Evolutionary conservation across 495 filamentous ascomycete species (phyloP).

Genomic region (Penicillium atrosanguineum): DNA sequence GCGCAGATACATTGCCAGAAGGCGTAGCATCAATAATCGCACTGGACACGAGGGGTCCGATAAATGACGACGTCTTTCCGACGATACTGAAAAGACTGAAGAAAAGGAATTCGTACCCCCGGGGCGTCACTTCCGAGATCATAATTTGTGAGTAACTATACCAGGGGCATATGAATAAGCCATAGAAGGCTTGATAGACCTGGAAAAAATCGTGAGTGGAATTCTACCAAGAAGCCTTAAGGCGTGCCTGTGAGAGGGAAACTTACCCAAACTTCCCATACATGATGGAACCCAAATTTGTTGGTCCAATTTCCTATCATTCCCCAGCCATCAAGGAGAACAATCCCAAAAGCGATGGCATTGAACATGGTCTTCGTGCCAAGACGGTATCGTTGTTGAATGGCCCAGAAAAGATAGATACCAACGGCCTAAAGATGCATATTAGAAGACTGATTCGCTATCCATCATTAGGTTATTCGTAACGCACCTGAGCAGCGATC

Average conservation of each 20-base stretch:
- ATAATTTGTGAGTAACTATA: conserved; percentile 62
- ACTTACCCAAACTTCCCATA: conserved; percentile 54
- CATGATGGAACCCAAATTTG: conserved; percentile 54
- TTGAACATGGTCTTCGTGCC: conserved; percentile 59
- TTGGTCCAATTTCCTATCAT: conserved; percentile 61
- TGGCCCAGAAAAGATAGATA: conserved; percentile 55
- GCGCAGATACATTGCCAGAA: conserved; percentile 47
- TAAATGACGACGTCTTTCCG: conserved; percentile 57
- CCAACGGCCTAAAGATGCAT: conserved; percentile 37
- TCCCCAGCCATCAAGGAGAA: conserved; percentile 58
- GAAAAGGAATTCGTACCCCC: conserved; percentile 59
- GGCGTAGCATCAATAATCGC: conserved; percentile 59
- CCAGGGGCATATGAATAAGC: conserved; percentile 60
- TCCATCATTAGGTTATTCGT: neutral
- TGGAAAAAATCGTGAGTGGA: conserved; percentile 14
- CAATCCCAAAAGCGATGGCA: conserved; percentile 47
- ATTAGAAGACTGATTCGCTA: neutral
- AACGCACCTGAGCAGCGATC: conserved; percentile 47
- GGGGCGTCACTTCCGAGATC: conserved; percentile 59
- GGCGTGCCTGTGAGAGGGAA: neutral
- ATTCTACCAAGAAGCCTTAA: neutral
- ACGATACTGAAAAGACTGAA: conserved; percentile 60
- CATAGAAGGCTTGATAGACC: conserved; percentile 57
- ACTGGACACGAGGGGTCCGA: conserved; percentile 56
- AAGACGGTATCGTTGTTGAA: conserved; percentile 46